These are phyloP conservation scores for Filosporella fistucella DNA, from an alignment of 495 filamentous ascomycete species.

Conservation along the genomic window DNA sequence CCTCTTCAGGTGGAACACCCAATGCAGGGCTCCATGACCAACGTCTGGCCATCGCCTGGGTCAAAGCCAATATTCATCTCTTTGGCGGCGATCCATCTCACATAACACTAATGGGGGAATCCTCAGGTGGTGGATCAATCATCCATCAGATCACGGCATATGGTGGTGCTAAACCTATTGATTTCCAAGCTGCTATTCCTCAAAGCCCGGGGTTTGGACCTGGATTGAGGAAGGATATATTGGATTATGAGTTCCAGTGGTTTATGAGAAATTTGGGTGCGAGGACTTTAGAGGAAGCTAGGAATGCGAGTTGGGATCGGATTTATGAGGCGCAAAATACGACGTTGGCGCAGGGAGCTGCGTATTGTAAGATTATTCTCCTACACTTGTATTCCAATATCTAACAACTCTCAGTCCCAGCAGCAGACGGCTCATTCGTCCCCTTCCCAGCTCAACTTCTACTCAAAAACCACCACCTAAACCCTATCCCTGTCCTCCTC, in stretches of 20 bases:
- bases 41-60: constrained; percentile 30
- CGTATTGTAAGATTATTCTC: too few relatives aligned
- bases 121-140: constrained; percentile 47
- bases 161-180: constrained; percentile 36
- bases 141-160: constrained; percentile 53
- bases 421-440: constrained; percentile 54
- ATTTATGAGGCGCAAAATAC: not conserved
- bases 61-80: constrained; percentile 62
- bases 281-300: constrained; percentile 6
- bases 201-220: constrained; percentile 18
- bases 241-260: not conserved
- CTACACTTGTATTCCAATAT: constrained; percentile 1
- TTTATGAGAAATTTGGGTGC: constrained; percentile 7
- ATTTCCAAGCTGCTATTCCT: constrained; percentile 22
- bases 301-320: not conserved
- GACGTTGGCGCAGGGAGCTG: too few relatives aligned
- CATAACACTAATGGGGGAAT: constrained; percentile 45
- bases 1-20: constrained; percentile 50
- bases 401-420: constrained; percentile 38
- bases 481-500: constrained; percentile 45
- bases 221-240: not conserved
- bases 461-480: constrained; percentile 48
- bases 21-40: not conserved
- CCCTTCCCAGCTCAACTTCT: constrained; percentile 54
- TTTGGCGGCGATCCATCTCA: constrained; percentile 55